phyloP scores from a whole-genome alignment of 1,284 basidiomycete genomes.

The Ganoderma lingzhi region DNA sequence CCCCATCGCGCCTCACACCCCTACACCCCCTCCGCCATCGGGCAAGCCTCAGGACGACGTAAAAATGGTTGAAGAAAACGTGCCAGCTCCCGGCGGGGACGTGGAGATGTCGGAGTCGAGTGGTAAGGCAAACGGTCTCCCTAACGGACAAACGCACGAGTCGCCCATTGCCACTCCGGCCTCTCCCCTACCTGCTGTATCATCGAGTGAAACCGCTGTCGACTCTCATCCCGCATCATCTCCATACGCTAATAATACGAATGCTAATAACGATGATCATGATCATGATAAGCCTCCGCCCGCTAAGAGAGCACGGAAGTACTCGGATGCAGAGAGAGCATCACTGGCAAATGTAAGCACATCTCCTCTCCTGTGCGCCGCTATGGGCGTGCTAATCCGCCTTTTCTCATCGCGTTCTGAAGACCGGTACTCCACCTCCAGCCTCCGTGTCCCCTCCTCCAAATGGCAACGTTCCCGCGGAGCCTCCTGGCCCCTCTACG shows the following conservation, averaged over 20 bases:
- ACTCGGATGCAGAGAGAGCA: slow-evolving; percentile 62
- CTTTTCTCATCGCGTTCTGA: slow-evolving; percentile 47
- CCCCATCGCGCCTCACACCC: slow-evolving; percentile 52
- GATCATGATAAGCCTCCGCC: slow-evolving; percentile 72
- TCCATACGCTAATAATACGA: slow-evolving; percentile 51
- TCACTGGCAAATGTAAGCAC: slow-evolving; percentile 70
- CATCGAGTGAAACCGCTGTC: slow-evolving; percentile 45
- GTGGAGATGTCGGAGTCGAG: slow-evolving; percentile 57
- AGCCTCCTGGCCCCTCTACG: slow-evolving; percentile 47
- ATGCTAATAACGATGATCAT: slow-evolving; percentile 50
- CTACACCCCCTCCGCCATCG: slow-evolving; percentile 56
- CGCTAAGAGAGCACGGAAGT: slow-evolving; percentile 67
- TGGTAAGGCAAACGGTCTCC: slow-evolving; percentile 41
- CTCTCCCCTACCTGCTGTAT: slow-evolving; percentile 40
- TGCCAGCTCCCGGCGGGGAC: slow-evolving; percentile 46
- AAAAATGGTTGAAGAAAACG: slow-evolving; percentile 51
- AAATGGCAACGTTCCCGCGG: slow-evolving; percentile 26
- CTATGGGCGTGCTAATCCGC: slow-evolving; percentile 62
- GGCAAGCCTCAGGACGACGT: slow-evolving; percentile 61
- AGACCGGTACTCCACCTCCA: slow-evolving; percentile 78
- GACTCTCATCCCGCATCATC: slow-evolving; percentile 51
- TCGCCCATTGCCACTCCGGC: slow-evolving; percentile 48
- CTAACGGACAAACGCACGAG: slow-evolving; percentile 45
- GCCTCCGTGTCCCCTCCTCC: slow-evolving; percentile 41
- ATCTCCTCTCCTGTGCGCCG: slow-evolving; percentile 52